Base-by-base conservation (phyloP, 495 filamentous ascomycete genomes). In the Trichoderma parareesei region DNA sequence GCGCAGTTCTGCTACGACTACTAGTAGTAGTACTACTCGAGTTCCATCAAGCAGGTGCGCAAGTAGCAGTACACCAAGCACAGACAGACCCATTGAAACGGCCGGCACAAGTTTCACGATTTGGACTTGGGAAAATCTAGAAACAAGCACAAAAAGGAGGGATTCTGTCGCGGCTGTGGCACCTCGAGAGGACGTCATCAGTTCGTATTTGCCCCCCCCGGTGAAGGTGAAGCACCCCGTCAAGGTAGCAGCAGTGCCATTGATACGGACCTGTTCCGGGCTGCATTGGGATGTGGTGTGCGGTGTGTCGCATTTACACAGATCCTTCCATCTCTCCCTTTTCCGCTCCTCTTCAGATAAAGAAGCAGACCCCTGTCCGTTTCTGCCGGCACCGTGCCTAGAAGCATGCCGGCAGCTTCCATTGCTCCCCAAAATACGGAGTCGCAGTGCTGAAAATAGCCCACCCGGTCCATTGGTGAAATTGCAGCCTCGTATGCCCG, bases 401-500 rank as follows among this genome's bases (percentile, higher is more conserved):
- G 53, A 57, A 18, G 37, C 20, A 8, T 9, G 16, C 53, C 53
- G 53, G 53, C 53, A 57, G 6, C 48, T 33, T 57, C 20, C 20
- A 14, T 37, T 37, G 13, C 16, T 13, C 48, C 18, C 20, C 20
- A 33, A 33, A 38, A 14, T 37, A 13, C 27, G 33, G 44, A 48
- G 44, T 18, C 44, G 10, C 14, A 14, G 48, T 57, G 53, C 53
- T 33, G 53, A 57, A 37, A 35, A 35, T 57, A 37, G 46, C 46
- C 46, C n/a, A 16, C 46, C 46, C 46, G 46, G 46, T 18, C 18
- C 53, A 3, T 57, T 13, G 27, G 3, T 37, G 9, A 57, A 57
- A 57, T 57, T 57, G 18, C 53, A 57, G 53, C 53, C 53, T 57
- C 53, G 53, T 57, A 57, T 57, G 53, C 20, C 20, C 53, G 11